Base-by-base conservation (phyloP, 345 rosid species). In the Mallotus nudiflorus region DNA sequence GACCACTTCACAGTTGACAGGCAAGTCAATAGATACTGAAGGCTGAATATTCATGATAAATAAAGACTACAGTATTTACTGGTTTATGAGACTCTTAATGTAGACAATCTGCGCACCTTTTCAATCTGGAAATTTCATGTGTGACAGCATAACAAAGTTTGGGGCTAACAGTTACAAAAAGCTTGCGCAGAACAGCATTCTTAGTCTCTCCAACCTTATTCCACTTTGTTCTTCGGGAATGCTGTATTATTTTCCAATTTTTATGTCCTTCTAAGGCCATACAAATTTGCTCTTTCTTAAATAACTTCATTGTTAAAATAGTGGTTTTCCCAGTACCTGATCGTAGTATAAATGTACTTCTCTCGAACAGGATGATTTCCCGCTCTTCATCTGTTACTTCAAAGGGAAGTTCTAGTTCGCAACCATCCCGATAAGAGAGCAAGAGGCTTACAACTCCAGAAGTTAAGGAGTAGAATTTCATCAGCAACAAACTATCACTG, bases 391-490 rank as follows among this genome's bases (percentile, higher is more conserved):
- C n/a, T n/a, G n/a, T n/a, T n/a, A n/a, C n/a, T n/a, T n/a, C n/a
- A n/a, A n/a, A n/a, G n/a, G n/a, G n/a, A n/a, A n/a, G n/a, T n/a
- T n/a, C 84, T 59, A 82, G 25, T 67, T 83, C 81, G 46, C 52
- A 70, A 27, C 81, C 83, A 52, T 75, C 85, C 10, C 54, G 22
- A 37, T 78, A 73, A 27, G 83, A 67, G 14, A 87, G 85, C 80
- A 84, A 72, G 59, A 78, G 75, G 16, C 62, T 79, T 31, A 70
- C 82, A 1, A 68, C 48, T 15, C 76, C 71, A 15, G 78, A 62
- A 14, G 88, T 82, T 69, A 82, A 75, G 27, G 80, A 29, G 73
- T 85, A 84, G 75, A 85, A 87, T 64, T 87, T 87, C 88, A 82
- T 84, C 7, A 82, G 59, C 35, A 84, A 59, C 68, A 85, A 70